These are phyloP conservation scores for Sporothrix pallida DNA, from an alignment of 2,329 filamentous ascomycete species.

Conservation along the genomic window DNA sequence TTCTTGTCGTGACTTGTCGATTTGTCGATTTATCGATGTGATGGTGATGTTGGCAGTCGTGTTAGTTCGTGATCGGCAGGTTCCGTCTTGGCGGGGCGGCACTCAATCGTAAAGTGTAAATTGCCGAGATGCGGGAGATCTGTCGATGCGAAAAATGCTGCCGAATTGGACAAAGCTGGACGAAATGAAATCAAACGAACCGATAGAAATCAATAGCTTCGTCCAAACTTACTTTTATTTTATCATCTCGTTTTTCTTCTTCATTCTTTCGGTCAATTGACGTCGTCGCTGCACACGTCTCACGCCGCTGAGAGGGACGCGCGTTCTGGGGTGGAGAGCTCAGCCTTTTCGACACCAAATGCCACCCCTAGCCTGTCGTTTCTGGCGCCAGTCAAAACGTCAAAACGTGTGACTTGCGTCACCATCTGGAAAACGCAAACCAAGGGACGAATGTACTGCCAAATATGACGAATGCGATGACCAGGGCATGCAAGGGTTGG, in stretches of 20 bases:
- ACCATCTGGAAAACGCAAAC: not conserved
- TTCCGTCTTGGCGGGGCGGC: conserved; percentile 1
- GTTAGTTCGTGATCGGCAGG: not conserved
- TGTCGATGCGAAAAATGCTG: not conserved
- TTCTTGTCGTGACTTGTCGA: not conserved
- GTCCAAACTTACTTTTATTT: not conserved
- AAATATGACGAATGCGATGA: not conserved
- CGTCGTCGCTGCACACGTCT: not conserved
- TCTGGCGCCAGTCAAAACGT: not conserved
- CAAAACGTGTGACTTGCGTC: conserved; percentile 16
- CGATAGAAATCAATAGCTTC: not conserved
- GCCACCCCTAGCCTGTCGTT: not conserved
- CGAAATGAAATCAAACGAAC: no score
- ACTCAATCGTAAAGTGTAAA: not conserved
- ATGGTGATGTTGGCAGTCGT: not conserved
- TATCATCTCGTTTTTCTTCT: not conserved
- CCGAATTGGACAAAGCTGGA: not conserved
- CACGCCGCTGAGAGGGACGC: not conserved
- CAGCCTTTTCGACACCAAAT: not conserved
- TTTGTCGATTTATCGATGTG: not conserved
- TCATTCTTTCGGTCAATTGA: not conserved
- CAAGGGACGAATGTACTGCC: not conserved
- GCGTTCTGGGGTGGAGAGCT: conserved; percentile 10
- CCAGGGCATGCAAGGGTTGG: not conserved
- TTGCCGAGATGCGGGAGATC: not conserved